A percentile compares a stretch with the other conserved stretches of the same genome.
Evolutionary conservation across 2,329 filamentous ascomycete species (phyloP).

Genomic region (Zasmidium cellare): DNA sequence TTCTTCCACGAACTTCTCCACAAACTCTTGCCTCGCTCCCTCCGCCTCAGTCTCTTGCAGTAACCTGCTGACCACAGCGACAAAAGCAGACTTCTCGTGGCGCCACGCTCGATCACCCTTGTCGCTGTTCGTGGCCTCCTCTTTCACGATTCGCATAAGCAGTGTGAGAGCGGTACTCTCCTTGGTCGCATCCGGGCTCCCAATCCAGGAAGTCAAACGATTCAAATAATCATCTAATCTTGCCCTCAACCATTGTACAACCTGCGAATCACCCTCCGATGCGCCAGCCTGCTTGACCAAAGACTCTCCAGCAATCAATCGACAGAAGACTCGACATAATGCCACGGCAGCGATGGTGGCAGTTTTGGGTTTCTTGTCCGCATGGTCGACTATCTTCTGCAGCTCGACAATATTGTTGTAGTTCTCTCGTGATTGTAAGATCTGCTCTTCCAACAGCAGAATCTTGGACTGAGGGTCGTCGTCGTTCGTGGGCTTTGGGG

Average conservation of each 20-base stretch:
- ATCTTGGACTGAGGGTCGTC: slow-evolving; percentile 61
- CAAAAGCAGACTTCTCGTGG: slow-evolving; percentile 58
- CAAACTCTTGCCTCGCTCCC: slow-evolving; percentile 68
- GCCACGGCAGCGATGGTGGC: slow-evolving; percentile 67
- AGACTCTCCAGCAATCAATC: slow-evolving; percentile 72
- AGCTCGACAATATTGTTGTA: slow-evolving; percentile 87
- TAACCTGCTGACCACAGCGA: slow-evolving; percentile 63
- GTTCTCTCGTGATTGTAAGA: slow-evolving; percentile 81
- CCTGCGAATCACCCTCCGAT: slow-evolving; percentile 71
- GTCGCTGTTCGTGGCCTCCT: slow-evolving; percentile 60
- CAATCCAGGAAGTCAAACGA: slow-evolving; percentile 60
- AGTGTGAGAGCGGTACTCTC: slow-evolving; percentile 72
- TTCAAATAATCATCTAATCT: slow-evolving; percentile 66
- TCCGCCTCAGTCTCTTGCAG: slow-evolving; percentile 59
- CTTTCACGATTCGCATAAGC: slow-evolving; percentile 80
- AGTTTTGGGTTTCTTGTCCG: slow-evolving; percentile 55
- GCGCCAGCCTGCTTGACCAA: slow-evolving; percentile 65
- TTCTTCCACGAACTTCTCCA: slow-evolving; percentile 73
- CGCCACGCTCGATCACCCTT: slow-evolving; percentile 67
- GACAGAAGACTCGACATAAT: slow-evolving; percentile 81
- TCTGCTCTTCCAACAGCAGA: slow-evolving; percentile 73
- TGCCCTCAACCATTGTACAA: slow-evolving; percentile 77
- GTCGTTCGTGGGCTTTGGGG: slow-evolving; percentile 32
- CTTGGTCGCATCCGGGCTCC: slow-evolving; percentile 59
- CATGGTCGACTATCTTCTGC: slow-evolving; percentile 54